Evolutionary conservation across 768 basidiomycete species (phyloP), one percentile per base, ranked within the genome.

Genomic region (Coprinopsis cinerea): DNA sequence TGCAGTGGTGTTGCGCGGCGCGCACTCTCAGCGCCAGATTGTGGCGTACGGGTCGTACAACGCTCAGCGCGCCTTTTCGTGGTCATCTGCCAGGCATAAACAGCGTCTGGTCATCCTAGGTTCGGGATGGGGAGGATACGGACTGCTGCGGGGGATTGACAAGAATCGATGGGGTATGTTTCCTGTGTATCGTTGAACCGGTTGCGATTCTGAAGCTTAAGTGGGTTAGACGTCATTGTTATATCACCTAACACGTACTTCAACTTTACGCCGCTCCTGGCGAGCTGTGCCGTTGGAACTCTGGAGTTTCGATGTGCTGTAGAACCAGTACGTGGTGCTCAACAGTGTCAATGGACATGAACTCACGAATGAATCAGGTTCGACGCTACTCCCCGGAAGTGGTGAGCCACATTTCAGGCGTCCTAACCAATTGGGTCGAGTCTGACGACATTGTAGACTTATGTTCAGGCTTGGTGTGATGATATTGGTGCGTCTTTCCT

Each of bases 51-150:
- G n/a, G n/a, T n/a, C n/a, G n/a, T n/a, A n/a, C n/a, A 34, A 34
- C 9, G 30, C 30, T 34, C n/a, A 34, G 30, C 24, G 36, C 36
- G 6, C 7, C 36, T 39, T 39, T 18, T 39, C 36, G 17, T 45
- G 44, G 44, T 4, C 75, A 3, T 42, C 59, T 6, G 50, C 64
- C 11, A 61, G 58, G 25, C 55, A 59, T 39, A 75, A 70, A 55
- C 64, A 74, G 49, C 70, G 73, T 20, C 74, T 88, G 28, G 77
- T 87, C 17, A 81, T 88, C 53, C 68, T 88, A 5, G 86, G 85
- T 7, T 86, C 84, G 9, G 86, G 86, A 20, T 88, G 85, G 86
- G 85, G 83, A 49, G 86, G 86, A 0, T 88, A 88, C 56, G 81
- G 82, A 52, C 67, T 88, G 13, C 69, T 88, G 20, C 69, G 80